Percentiles rank a stretch among this genome's conserved stretches.
These are phyloP conservation scores for Trichothecium roseum DNA, from an alignment of 2,329 filamentous ascomycete species.

Conservation along the genomic window DNA sequence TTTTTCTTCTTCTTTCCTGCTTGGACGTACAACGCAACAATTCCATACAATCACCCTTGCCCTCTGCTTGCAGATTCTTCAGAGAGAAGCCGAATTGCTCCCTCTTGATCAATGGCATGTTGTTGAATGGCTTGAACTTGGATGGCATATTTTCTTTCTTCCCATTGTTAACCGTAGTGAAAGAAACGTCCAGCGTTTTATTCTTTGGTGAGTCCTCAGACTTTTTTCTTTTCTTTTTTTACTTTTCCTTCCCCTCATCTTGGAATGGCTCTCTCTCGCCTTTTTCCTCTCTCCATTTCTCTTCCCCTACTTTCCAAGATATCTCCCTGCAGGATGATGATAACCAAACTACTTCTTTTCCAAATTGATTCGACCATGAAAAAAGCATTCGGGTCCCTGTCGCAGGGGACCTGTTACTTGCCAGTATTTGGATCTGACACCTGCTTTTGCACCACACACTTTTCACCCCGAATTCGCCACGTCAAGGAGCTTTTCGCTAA, in stretches of 20 bases:
- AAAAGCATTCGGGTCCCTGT: constrained; percentile 55
- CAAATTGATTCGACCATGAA: constrained; percentile 82
- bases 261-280: constrained; percentile 13
- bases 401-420: constrained; percentile 69
- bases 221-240: constrained; percentile 5
- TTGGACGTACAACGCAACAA: background rate
- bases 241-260: constrained; percentile 4
- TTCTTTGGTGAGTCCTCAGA: constrained; percentile 2
- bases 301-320: too few relatives aligned
- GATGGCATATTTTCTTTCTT: too few relatives aligned
- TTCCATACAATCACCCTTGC: too few relatives aligned
- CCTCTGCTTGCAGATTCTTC: too few relatives aligned
- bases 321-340: constrained; percentile 53
- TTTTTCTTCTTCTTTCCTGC: constrained; percentile 2
- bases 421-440: constrained; percentile 78
- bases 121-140: too few relatives aligned
- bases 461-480: background rate
- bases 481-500: constrained; percentile 1
- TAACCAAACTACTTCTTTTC: constrained; percentile 71
- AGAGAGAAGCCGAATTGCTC: too few relatives aligned
- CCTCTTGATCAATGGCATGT: background rate
- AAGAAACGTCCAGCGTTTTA: too few relatives aligned
- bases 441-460: constrained; percentile 6
- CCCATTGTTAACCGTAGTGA: background rate
- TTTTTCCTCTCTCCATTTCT: constrained; percentile 8